These are phyloP conservation scores for Gautieria morchelliformis DNA, from an alignment of 768 basidiomycete genomes.

Conservation along the genomic window DNA sequence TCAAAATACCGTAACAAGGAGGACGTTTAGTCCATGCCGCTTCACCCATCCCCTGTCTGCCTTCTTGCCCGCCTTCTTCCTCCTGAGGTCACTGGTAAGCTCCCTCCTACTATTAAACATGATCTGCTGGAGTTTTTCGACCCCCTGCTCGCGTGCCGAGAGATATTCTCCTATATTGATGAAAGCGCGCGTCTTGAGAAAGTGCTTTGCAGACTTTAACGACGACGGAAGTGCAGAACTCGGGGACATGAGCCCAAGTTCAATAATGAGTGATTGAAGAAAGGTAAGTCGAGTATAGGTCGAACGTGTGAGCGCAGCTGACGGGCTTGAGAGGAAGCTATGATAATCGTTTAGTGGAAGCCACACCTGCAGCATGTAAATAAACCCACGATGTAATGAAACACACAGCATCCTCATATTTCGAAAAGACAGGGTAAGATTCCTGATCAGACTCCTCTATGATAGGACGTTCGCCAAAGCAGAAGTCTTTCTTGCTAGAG, in stretches of 20 bases:
- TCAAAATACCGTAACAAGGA: slow-evolving; percentile 34
- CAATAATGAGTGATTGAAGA: slow-evolving; percentile 66
- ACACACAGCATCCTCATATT: slow-evolving; percentile 47
- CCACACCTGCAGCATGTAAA: background rate
- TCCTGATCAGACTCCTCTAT: slow-evolving; percentile 8
- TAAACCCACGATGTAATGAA: slow-evolving; percentile 53
- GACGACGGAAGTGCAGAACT: slow-evolving; percentile 43
- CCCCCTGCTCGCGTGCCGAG: slow-evolving; percentile 52
- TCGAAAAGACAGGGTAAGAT: background rate
- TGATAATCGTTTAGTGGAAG: background rate
- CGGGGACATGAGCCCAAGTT: slow-evolving; percentile 46
- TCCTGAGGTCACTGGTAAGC: slow-evolving; percentile 49
- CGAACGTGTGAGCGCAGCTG: slow-evolving; percentile 24
- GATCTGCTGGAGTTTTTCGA: slow-evolving; percentile 45
- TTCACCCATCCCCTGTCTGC: slow-evolving; percentile 49
- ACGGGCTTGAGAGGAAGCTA: slow-evolving; percentile 46
- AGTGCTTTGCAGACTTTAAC: slow-evolving; percentile 55
- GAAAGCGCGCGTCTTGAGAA: slow-evolving; percentile 58
- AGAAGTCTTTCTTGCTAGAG: background rate
- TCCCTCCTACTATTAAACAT: slow-evolving; percentile 55
- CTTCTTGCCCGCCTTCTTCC: slow-evolving; percentile 33
- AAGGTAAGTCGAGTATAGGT: slow-evolving; percentile 44
- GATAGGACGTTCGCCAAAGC: slow-evolving; percentile 1
- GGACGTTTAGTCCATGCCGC: slow-evolving; percentile 43
- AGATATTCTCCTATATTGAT: slow-evolving; percentile 69